phyloP scores from a whole-genome alignment of 345 rosid species.

The Mangifera indica region DNA sequence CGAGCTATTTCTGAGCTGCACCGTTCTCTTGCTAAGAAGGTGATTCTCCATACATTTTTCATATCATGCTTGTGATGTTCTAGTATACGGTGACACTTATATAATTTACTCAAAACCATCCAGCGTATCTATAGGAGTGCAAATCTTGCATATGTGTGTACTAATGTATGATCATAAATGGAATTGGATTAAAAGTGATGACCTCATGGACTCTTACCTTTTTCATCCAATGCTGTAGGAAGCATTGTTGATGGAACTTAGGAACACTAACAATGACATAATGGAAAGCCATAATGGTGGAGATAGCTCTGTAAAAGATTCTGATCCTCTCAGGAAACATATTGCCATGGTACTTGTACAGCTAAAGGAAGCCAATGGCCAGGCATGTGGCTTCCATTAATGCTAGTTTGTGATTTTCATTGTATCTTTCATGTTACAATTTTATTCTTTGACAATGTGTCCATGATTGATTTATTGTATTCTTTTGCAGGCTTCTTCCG shows the following conservation, averaged over 20 bases:
- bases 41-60: constrained; percentile 19
- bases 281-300: constrained; percentile 35
- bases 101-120: not conserved
- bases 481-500: constrained; percentile 54
- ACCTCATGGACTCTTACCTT: constrained; percentile 11
- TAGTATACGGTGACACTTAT: not conserved
- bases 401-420: constrained; percentile 16
- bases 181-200: constrained; percentile 7
- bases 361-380: constrained; percentile 56
- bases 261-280: constrained; percentile 35
- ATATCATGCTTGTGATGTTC: not conserved
- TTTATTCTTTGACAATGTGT: constrained; percentile 15
- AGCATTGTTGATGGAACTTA: constrained; percentile 42
- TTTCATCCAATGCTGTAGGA: constrained; percentile 30
- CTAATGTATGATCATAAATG: not conserved
- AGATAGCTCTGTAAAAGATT: constrained; percentile 37
- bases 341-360: constrained; percentile 42
- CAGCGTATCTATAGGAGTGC: not conserved
- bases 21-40: constrained; percentile 61
- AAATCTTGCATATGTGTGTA: not conserved
- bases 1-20: constrained; percentile 52
- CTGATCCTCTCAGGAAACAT: constrained; percentile 49
- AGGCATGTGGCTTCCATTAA: constrained; percentile 53
- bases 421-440: not conserved
- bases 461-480: constrained; percentile 18